A percentile compares a stretch with the other conserved stretches of the same genome.
Evolutionary conservation across 495 filamentous ascomycete genomes (phyloP).

Genomic region (Oidiodendron maius): DNA sequence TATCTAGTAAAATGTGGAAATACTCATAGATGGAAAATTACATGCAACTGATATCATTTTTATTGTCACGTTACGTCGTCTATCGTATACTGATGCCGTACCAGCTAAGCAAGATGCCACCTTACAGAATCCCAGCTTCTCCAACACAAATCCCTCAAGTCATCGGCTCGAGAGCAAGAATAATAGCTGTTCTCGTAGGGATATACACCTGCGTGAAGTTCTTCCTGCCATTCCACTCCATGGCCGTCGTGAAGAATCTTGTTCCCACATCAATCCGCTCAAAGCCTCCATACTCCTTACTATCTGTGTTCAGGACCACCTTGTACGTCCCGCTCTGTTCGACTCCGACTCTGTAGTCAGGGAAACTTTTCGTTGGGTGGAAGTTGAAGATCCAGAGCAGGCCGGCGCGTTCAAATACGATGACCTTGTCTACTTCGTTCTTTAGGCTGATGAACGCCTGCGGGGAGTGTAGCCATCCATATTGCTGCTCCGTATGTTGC

Average conservation of each 20-base stretch:
- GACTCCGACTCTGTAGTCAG: constrained; percentile 88
- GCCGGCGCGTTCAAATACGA: constrained; percentile 91
- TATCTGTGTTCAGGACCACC: constrained; percentile 81
- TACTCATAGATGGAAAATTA: no score
- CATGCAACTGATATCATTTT: no score
- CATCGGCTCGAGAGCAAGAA: constrained; percentile 46
- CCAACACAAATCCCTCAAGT: constrained; percentile 25
- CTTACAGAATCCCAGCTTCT: no score
- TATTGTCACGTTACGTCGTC: no score
- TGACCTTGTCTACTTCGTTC: constrained; percentile 89
- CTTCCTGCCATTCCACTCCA: constrained; percentile 79
- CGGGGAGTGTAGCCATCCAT: constrained; percentile 82
- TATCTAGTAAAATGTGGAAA: no score
- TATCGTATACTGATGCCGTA: no score
- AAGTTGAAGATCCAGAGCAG: constrained; percentile 96
- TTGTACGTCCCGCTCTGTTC: constrained; percentile 80
- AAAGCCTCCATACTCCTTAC: constrained; percentile 71
- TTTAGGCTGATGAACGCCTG: constrained; percentile 93
- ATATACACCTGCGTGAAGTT: constrained; percentile 94
- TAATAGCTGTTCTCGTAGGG: constrained; percentile 77
- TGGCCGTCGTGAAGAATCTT: constrained; percentile 82
- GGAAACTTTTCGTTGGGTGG: constrained; percentile 78
- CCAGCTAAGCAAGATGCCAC: no score
- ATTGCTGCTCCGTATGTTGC: constrained; percentile 80
- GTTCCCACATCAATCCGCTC: constrained; percentile 69